phyloP scores from a whole-genome alignment of 306 rosid species.

The Biancaea sappan region DNA sequence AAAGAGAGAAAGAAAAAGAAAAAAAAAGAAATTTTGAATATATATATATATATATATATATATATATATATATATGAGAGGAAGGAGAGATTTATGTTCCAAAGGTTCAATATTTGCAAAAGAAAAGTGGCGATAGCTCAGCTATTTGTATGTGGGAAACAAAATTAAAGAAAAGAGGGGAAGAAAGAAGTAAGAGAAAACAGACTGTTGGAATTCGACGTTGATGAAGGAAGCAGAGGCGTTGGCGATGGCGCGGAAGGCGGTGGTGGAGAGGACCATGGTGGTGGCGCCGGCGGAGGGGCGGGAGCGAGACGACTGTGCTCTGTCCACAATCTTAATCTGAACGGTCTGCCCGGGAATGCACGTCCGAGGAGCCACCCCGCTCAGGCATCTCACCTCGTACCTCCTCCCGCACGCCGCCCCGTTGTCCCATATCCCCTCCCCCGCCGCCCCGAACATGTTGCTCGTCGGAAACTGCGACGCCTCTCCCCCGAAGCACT shows the following conservation, averaged over 20 bases:
- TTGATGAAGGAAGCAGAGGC: constrained; percentile 45
- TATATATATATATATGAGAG: too few relatives aligned
- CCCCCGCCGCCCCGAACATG: constrained; percentile 78
- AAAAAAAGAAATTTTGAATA: too few relatives aligned
- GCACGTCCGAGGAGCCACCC: constrained; percentile 49
- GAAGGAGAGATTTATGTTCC: too few relatives aligned
- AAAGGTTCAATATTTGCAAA: too few relatives aligned
- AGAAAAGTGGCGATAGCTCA: too few relatives aligned
- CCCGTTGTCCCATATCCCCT: constrained; percentile 89
- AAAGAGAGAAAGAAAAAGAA: too few relatives aligned
- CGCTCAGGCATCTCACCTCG: constrained; percentile 72
- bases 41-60: too few relatives aligned
- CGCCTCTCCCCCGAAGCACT: constrained; percentile 51
- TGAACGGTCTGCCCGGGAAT: constrained; percentile 52
- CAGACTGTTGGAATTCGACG: constrained; percentile 69
- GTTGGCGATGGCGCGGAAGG: constrained; percentile 61
- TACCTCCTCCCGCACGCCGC: constrained; percentile 84
- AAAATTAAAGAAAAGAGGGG: too few relatives aligned
- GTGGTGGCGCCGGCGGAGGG: constrained; percentile 46
- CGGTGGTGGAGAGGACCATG: constrained; percentile 61
- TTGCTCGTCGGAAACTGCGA: constrained; percentile 57
- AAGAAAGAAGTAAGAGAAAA: neutral
- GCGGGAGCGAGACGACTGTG: constrained; percentile 42
- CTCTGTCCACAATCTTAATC: constrained; percentile 74
- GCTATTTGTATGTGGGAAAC: too few relatives aligned